Percentiles rank a stretch among this genome's conserved stretches.
These are phyloP conservation scores for Irpex sp. DNA, from an alignment of 1,284 basidiomycete genomes.

Conservation along the genomic window DNA sequence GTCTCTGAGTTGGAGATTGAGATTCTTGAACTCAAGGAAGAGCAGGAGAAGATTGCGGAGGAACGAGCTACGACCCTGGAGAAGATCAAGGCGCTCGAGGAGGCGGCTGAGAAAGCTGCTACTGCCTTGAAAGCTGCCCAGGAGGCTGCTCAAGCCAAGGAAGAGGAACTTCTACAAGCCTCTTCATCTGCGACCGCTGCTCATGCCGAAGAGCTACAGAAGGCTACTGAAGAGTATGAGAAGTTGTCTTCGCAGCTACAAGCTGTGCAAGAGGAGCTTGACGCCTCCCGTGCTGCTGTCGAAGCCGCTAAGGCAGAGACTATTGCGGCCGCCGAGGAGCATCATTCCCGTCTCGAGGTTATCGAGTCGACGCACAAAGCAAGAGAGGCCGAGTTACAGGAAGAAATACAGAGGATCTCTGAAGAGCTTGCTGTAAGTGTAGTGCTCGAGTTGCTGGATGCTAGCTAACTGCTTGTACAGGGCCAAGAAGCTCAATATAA, in stretches of 20 bases:
- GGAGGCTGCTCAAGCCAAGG: conserved; percentile 50
- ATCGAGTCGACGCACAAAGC: conserved; percentile 40
- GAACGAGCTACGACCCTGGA: conserved; percentile 43
- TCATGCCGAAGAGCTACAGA: conserved; percentile 46
- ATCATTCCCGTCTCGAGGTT: conserved; percentile 32
- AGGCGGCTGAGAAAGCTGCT: conserved; percentile 42
- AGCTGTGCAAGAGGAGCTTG: conserved; percentile 43
- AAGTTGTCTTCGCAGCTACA: conserved; percentile 43
- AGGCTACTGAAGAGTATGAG: conserved; percentile 42
- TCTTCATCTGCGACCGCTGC: conserved; percentile 37
- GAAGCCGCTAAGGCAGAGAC: conserved; percentile 47
- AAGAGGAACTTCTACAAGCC: conserved; percentile 40
- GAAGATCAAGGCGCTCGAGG: conserved; percentile 51
- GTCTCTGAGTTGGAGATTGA: conserved; percentile 79
- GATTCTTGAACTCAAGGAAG: conserved; percentile 73
- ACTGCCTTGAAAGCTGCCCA: conserved; percentile 47
- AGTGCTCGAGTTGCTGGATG: background rate
- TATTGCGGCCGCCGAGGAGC: conserved; percentile 40
- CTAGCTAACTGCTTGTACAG: conserved; percentile 32
- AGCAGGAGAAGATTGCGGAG: conserved; percentile 63
- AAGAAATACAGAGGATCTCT: conserved; percentile 53
- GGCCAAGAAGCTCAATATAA: conserved; percentile 66
- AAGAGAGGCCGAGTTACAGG: conserved; percentile 53
- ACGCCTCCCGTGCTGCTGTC: conserved; percentile 39
- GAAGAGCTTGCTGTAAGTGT: conserved; percentile 59